These are phyloP conservation scores for Beauveria varroae DNA, from an alignment of 2,329 filamentous ascomycete species.

Conservation along the genomic window DNA sequence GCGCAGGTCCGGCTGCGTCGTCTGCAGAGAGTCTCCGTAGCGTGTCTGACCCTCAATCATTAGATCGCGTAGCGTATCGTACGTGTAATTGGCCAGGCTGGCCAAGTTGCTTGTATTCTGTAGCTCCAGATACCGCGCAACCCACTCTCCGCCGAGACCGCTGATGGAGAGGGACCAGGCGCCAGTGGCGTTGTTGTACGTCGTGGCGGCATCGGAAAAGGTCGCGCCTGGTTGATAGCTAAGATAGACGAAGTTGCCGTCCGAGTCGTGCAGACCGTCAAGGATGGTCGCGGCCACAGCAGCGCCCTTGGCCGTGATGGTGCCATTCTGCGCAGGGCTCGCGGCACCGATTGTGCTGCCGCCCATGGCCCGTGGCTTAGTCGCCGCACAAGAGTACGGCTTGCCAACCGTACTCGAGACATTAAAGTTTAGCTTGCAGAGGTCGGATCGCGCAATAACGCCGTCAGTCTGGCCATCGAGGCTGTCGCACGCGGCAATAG, in stretches of 20 bases:
- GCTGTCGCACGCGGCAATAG: background rate
- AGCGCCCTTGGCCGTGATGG: constrained; percentile 24
- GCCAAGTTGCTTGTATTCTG: constrained; percentile 27
- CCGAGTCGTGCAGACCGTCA: constrained; percentile 28
- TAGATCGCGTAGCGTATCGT: constrained; percentile 45
- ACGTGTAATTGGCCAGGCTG: constrained; percentile 37
- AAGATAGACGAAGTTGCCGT: constrained; percentile 28
- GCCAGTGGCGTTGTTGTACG: constrained; percentile 23
- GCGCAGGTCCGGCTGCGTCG: constrained; percentile 44
- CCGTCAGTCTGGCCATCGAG: background rate
- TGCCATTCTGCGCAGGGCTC: constrained; percentile 24
- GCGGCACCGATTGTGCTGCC: constrained; percentile 9
- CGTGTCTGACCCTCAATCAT: constrained; percentile 40
- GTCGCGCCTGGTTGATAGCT: constrained; percentile 24
- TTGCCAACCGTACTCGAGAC: constrained; percentile 23
- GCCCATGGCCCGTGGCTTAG: constrained; percentile 13
- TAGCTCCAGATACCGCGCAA: constrained; percentile 33
- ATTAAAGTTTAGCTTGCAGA: constrained; percentile 24
- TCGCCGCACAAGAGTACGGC: constrained; percentile 23
- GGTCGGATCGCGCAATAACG: background rate
- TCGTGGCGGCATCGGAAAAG: constrained; percentile 27
- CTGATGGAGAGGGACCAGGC: constrained; percentile 24
- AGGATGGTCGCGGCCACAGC: constrained; percentile 25
- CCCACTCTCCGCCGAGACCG: constrained; percentile 25
- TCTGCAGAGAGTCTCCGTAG: constrained; percentile 45